Evolutionary conservation across 108 stramenopile species (phyloP).

Genomic region (Skeletonema menzelii): DNA sequence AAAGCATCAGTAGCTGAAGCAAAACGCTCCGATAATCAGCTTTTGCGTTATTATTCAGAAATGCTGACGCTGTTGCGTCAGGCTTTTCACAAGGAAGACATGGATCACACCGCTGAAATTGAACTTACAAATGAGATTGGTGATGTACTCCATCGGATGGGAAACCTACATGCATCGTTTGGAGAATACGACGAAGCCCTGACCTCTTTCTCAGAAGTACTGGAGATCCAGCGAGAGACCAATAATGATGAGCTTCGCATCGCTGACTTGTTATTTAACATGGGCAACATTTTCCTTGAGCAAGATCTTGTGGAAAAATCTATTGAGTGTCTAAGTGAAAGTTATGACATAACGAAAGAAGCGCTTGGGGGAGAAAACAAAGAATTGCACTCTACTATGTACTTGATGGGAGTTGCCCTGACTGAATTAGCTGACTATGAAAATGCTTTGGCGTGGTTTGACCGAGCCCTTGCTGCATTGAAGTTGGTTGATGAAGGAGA

Average conservation of each 20-base stretch:
- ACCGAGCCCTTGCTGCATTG: constrained; percentile 22
- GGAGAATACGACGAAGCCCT: constrained; percentile 41
- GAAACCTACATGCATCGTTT: constrained; percentile 47
- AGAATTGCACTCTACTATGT: constrained; percentile 48
- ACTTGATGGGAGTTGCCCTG: constrained; percentile 41
- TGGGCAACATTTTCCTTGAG: constrained; percentile 51
- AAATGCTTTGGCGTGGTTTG: constrained; percentile 26
- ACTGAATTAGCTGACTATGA: constrained; percentile 26
- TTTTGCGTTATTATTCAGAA: constrained; percentile 41
- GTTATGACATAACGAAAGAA: constrained; percentile 39
- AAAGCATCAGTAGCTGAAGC: constrained; percentile 14
- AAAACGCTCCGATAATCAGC: constrained; percentile 16
- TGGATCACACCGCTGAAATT: constrained; percentile 19
- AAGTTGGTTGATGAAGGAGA: constrained; percentile 17
- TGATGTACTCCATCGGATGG: constrained; percentile 54
- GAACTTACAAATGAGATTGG: constrained; percentile 41
- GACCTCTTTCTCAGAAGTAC: constrained; percentile 38
- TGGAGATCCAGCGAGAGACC: constrained; percentile 38
- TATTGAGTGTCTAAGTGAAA: constrained; percentile 42
- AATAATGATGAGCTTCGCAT: constrained; percentile 46
- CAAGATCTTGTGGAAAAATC: constrained; percentile 28
- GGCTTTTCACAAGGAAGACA: constrained; percentile 12
- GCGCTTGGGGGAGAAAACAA: constrained; percentile 33
- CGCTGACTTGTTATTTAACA: constrained; percentile 54
- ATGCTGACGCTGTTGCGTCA: constrained; percentile 41